phyloP scores from a whole-genome alignment of 192 early-diverging fungal species.

The Backusella morwellensis region DNA sequence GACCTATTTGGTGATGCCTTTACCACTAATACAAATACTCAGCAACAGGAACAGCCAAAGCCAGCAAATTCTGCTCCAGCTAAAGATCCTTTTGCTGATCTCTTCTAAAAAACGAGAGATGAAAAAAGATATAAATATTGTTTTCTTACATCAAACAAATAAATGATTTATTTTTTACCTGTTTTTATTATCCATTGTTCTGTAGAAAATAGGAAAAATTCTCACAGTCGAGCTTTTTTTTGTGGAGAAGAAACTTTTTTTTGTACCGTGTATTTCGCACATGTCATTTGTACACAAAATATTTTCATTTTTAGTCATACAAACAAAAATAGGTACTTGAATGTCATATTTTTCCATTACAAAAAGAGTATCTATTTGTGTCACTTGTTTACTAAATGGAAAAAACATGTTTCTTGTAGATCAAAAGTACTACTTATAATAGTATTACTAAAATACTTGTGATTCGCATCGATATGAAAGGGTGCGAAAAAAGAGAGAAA shows the following conservation, averaged over 20 bases:
- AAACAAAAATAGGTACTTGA: background rate
- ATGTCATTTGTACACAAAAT: background rate
- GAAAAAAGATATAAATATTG: background rate
- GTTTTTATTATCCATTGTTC: background rate
- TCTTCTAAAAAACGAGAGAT: constrained; percentile 23
- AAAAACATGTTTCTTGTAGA: background rate
- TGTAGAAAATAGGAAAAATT: background rate
- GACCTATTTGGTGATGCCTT: constrained; percentile 9
- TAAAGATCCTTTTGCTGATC: constrained; percentile 37
- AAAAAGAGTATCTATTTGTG: background rate
- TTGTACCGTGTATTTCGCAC: background rate
- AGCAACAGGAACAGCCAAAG: constrained; percentile 26
- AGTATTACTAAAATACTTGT: background rate
- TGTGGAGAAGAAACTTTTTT: background rate
- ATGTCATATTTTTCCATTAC: background rate
- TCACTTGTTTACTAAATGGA: background rate
- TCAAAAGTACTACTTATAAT: background rate
- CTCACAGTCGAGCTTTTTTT: background rate
- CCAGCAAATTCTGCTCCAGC: constrained; percentile 6
- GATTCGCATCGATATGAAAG: background rate
- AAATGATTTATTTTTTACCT: background rate
- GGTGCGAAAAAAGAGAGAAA: background rate
- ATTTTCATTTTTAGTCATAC: background rate
- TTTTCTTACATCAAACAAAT: background rate
- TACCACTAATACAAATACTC: constrained; percentile 11